These are phyloP conservation scores for Pseudocercospora pini-densiflorae DNA, from an alignment of 2,329 filamentous ascomycete genomes.

Conservation along the genomic window DNA sequence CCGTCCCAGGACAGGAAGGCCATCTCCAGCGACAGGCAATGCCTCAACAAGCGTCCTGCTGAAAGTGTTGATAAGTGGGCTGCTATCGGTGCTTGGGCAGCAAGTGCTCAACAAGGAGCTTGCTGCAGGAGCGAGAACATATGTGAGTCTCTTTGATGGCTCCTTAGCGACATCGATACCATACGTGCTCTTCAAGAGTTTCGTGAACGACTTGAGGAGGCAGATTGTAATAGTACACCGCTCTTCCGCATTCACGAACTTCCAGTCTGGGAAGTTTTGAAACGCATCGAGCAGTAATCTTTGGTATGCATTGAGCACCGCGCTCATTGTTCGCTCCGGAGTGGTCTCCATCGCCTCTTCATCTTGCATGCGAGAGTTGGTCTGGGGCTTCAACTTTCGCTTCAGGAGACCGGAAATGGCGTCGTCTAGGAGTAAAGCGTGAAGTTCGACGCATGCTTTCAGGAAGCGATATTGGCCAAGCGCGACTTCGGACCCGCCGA, in stretches of 20 bases:
- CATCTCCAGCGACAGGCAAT: conserved; percentile 26
- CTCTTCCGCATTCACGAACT: conserved; percentile 71
- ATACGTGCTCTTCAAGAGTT: conserved; percentile 73
- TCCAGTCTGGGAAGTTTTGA: conserved; percentile 85
- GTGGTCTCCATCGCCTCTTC: conserved; percentile 67
- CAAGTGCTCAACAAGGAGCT: conserved; percentile 78
- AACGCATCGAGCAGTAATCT: conserved; percentile 80
- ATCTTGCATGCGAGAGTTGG: conserved; percentile 28
- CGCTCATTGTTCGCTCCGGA: conserved; percentile 76
- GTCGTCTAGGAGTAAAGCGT: conserved; percentile 75
- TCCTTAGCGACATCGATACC: conserved; percentile 68
- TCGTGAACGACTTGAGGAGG: conserved; percentile 72
- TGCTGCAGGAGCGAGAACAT: conserved; percentile 72
- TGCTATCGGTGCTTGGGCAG: conserved; percentile 28
- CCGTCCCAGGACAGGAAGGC: conserved; percentile 25
- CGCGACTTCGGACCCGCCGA: conserved; percentile 81
- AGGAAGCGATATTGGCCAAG: conserved; percentile 78
- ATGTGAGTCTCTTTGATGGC: conserved; percentile 56
- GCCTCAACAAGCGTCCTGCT: conserved; percentile 26
- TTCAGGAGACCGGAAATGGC: conserved; percentile 71
- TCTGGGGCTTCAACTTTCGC: conserved; percentile 50
- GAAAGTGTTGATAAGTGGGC: conserved; percentile 26
- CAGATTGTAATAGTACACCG: conserved; percentile 69
- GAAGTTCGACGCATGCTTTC: conserved; percentile 72
- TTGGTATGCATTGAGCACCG: conserved; percentile 72